Conservation (phyloP, 2,329 filamentous ascomycete species). For the Scolecobasidium constrictum region DNA sequence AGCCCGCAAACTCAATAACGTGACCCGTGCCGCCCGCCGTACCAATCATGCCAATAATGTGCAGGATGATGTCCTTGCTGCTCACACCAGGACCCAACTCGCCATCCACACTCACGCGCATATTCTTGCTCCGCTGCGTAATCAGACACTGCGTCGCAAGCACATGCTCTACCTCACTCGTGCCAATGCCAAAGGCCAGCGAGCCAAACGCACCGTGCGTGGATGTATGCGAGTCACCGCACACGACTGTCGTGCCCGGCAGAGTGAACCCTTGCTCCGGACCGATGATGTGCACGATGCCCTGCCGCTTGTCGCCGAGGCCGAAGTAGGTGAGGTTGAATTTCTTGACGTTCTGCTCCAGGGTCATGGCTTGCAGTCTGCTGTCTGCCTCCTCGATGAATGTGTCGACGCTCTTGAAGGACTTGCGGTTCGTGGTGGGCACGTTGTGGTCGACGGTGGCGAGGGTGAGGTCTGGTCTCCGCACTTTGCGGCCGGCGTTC, state of each 20-base stretch:
- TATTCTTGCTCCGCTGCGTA: conserved; percentile 94
- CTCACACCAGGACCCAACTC: conserved; percentile 82
- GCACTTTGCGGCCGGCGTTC: conserved; percentile 77
- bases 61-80: conserved; percentile 89
- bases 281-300: conserved; percentile 96
- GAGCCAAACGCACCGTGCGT: conserved; percentile 95
- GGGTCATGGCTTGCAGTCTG: conserved; percentile 82
- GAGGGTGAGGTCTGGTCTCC: conserved; percentile 91
- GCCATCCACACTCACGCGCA: conserved; percentile 92
- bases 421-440: conserved; percentile 81
- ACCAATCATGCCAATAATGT: conserved; percentile 87
- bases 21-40: conserved; percentile 90
- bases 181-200: conserved; percentile 93
- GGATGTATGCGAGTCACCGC: conserved; percentile 95
- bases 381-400: conserved; percentile 96
- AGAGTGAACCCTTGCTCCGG: conserved; percentile 98
- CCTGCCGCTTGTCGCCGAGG: conserved; percentile 89
- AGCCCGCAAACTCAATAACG: conserved; percentile 96
- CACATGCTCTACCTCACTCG: conserved; percentile 96
- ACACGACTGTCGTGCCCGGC: conserved; percentile 91
- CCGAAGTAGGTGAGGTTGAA: conserved; percentile 97
- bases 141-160: conserved; percentile 92
- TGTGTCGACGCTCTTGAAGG: conserved; percentile 82
- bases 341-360: conserved; percentile 95
- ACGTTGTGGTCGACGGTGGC: conserved; percentile 97